Base-by-base conservation (phyloP, 139 green algal genomes). In the Chlorella sorokiniana region DNA sequence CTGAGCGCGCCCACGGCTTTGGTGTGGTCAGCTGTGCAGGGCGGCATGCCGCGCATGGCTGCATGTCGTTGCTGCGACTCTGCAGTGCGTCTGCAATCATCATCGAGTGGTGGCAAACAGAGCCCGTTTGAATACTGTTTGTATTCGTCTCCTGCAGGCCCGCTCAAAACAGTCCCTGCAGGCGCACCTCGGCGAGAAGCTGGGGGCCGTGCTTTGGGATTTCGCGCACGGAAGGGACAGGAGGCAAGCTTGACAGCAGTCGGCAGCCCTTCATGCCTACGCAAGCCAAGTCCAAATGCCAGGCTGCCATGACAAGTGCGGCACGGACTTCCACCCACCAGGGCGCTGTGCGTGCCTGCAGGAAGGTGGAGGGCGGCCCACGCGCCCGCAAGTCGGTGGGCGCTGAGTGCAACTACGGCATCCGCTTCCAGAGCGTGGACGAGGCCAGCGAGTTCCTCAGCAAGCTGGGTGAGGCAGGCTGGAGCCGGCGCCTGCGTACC, bases 321-420 rank as follows among this genome's bases (percentile, higher is more conserved):
- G n/a, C n/a, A n/a, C 62, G 6, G 62, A 14, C 31, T 1, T 4
- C 31, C 31, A 14, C 29, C 29, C 29, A 27, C 61, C 61, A 20
- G 29, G 27, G 11, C 3, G 59, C 29, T 67, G 11, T 3, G 27
- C 29, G 27, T 38, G 82, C 87, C 72, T 83, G 81, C 29, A 71
- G 92, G 16, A 33, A 18, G 27, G 90, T 95, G 68, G 85, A 91
- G 85, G 79, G n/a, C n/a, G n/a, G 87, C 16, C 70, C 80, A 35
- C 69, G 77, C 18, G 31, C 38, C 6, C 76, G 87, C 51, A 89
- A 86, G 54, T 92, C 84, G 11, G 83, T 99, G 31, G 94, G 96
- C 1, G 95, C 95, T 8, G 95, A 99, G 79, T 88, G 96, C 63
- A 99, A 98, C 86, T 99, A 92, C 84, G 96, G 94, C 63, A 89